Evolutionary conservation across 805 yeast species (phyloP), one percentile per base, ranked within the genome.

Genomic region (Candida odintsovae): DNA sequence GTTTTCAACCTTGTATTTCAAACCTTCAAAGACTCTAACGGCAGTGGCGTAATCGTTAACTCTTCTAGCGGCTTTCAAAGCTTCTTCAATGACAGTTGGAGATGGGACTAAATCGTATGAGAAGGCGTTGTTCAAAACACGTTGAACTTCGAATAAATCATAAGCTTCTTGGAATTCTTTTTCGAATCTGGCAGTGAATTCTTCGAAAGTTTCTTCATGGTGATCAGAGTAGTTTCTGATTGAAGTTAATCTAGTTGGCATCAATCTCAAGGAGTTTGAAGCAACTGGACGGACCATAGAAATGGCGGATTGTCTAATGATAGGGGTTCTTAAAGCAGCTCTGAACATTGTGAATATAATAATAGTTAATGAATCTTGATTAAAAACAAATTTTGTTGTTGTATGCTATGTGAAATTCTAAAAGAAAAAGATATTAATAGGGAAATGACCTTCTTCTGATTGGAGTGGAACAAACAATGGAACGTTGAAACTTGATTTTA

Each of bases 41-140:
- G 99, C 99, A 50, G 98, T 90, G 51, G 99, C 97, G 74, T 88
- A 88, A 75, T 94, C 99, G 72, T 94, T 89, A 58, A 94, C 98
- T 75, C 98, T 88, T 83, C 99, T 90, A 61, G 97, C 90, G 41
- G 99, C 99, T 74, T 87, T 83, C 66, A 94, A 78, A 42, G 99
- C 99, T 72, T 86, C 87, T 73, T 88, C 96, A 64, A 94, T 78
- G 53, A 94, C 98, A 52, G 86, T 80, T 57, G 99, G 99, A 26
- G 99, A 92, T 57, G 99, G 99, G 47, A 94, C 99, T 70, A 94
- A 81, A 73, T 94, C 99, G 77, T 94, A 94, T 15, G 98, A 87
- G 77, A 94, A 94, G 71, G 95, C 90, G 76, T 94, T 94, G 83
- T 95, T 94, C 67, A 94, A 80, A 51, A 94, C 90, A 77, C 99